Base-by-base conservation (phyloP, 2,329 filamentous ascomycete genomes). In the Verticillium alfalfae region DNA sequence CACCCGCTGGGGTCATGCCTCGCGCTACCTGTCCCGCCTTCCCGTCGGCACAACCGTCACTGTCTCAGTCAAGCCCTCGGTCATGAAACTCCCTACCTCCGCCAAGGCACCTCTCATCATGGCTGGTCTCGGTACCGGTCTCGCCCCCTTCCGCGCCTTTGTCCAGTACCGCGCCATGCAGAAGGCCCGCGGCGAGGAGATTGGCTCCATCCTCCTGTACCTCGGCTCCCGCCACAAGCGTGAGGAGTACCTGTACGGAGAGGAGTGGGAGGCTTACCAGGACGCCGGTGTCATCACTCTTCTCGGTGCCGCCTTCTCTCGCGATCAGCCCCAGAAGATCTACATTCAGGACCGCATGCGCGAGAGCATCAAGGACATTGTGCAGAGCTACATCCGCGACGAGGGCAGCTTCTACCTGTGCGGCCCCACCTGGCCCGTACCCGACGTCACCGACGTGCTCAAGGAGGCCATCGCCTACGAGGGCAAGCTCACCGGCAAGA, bases 101-200 rank as follows among this genome's bases (percentile, higher is more conserved):
- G 89, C 93, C 68, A 95, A 92, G 41, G 92, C 94, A 57, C 95
- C 95, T 49, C 88, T 99, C 73, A 97, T 99, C 82, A 97, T 99
- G 94, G 95, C 95, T 10, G 95, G 95, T 75, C 89, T 98, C n/a
- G 95, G 95, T 66, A 99, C 95, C 0, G 95, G 95, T 72, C 88
- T 99, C 26, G 95, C 95, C 1, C 95, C 95, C n/a, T 99, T 99
- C 92, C 92, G 95, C 67, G 95, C 95, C 63, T 99, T 99, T 72
- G 90, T 98, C 56, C 95, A 99, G 79, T 95, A 99, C 80, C 94
- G 95, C 62, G 95, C 95, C 58, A 93, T 96, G 87, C 94, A 99
- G 75, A 97, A 97, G 81, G 89, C 92, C n/a, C 92, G 96, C 75
- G 95, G 95, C 76, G 93, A 96, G 81, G 88, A 95, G 62, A 97